phyloP scores from a whole-genome alignment of 768 basidiomycete species.

The Tulasnella sp. region DNA sequence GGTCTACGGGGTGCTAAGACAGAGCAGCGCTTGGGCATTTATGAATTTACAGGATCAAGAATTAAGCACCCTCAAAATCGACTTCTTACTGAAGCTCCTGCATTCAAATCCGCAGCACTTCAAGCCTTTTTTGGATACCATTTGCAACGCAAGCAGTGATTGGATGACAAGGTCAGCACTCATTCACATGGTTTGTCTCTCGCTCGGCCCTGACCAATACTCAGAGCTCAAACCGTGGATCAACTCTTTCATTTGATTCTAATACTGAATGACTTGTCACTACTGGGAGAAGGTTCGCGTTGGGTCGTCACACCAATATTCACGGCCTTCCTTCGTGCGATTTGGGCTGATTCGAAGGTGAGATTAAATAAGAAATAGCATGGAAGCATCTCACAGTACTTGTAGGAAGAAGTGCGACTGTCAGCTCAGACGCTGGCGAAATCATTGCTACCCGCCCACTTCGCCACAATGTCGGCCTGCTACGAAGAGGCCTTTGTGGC shows the following conservation, averaged over 20 bases:
- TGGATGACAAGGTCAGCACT: constrained; percentile 48
- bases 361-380: constrained; percentile 17
- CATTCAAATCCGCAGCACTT: constrained; percentile 60
- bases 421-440: constrained; percentile 50
- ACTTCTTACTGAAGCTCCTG: constrained; percentile 49
- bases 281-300: constrained; percentile 53
- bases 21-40: constrained; percentile 57
- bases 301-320: constrained; percentile 54
- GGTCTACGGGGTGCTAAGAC: background rate
- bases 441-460: constrained; percentile 57
- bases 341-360: constrained; percentile 61
- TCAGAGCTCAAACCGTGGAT: constrained; percentile 45
- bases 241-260: constrained; percentile 58
- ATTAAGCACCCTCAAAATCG: constrained; percentile 47
- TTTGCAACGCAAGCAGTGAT: constrained; percentile 33
- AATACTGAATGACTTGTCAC: constrained; percentile 56
- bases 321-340: constrained; percentile 47
- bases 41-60: constrained; percentile 51
- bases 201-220: constrained; percentile 1
- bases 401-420: constrained; percentile 60
- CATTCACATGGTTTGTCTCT: background rate
- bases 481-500: constrained; percentile 57
- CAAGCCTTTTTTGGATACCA: constrained; percentile 40
- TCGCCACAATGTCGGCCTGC: constrained; percentile 55
- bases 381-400: background rate